Base-by-base conservation (phyloP, 2,329 filamentous ascomycete species). In the Fusarium succisae region DNA sequence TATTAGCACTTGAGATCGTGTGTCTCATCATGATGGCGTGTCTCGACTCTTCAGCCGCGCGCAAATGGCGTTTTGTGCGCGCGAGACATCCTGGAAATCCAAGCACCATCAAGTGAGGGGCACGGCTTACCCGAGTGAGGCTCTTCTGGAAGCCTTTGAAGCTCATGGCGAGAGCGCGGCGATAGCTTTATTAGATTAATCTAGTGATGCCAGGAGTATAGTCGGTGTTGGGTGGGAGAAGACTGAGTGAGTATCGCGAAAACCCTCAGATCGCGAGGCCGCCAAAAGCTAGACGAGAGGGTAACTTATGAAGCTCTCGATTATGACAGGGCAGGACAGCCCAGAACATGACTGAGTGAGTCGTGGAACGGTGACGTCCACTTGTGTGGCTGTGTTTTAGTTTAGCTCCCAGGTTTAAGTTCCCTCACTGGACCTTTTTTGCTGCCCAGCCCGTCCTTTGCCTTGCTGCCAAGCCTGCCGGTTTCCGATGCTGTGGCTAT, bases 101-200 rank as follows among this genome's bases (percentile, higher is more conserved):
- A 60, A 57, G 51, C 47, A 60, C 57, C 32, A 54, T 63, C 70
- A 76, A 78, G 73, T 81, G 79, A 83, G 81, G 78, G 80, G 77
- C 72, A 80, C 70, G 72, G 76, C 91, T 82, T 89, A 96, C 96
- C 85, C 96, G 91, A 73, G 91, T 90, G 81, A 98, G 87, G 86
- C 93, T 93, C 88, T 98, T 98, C 83, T 93, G 91, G 80, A 99
- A 94, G 80, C 96, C 96, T 85, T 96, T 97, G 89, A 98, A 95
- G 90, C 95, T 98, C 96, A 99, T 98, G 81, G 61, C 80, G 80
- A 65, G 63, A 62, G 73, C 72, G 63, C n/a, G 57, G 30, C 53
- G 41, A 44, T 32, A 22, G 48, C 32, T 35, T 53, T 72, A 32
- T 55, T 56, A 51, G 43, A 51, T 53, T 61, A 28, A 63, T 48